Percentiles rank a stretch among this genome's conserved stretches.
Evolutionary conservation across 495 filamentous ascomycete genomes (phyloP).

Genomic region (Talaromyces stipitatus): DNA sequence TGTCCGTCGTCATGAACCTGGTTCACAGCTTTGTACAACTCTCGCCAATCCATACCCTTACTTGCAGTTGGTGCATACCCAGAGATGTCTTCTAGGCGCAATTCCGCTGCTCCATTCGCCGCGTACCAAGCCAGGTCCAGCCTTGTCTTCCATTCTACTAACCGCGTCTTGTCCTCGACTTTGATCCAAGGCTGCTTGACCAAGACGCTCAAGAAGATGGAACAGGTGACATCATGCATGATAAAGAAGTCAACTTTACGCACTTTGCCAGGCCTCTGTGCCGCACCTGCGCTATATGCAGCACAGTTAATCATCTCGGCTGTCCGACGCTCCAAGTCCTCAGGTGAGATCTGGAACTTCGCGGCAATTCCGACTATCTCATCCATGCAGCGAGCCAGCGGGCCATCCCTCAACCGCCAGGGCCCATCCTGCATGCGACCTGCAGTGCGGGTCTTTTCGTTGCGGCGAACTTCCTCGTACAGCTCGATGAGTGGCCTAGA

Average conservation of each 20-base stretch:
- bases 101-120: constrained; percentile 8
- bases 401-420: background rate
- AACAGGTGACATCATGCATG: constrained; percentile 27
- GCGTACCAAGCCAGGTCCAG: constrained; percentile 28
- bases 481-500: constrained; percentile 14
- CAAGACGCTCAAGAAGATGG: constrained; percentile 20
- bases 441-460: background rate
- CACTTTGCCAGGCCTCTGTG: constrained; percentile 14
- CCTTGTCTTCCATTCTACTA: constrained; percentile 27
- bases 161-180: constrained; percentile 14
- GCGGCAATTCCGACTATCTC: constrained; percentile 12
- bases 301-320: constrained; percentile 26
- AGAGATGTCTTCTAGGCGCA: constrained; percentile 10
- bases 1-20: constrained; percentile 30
- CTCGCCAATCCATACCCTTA: constrained; percentile 17
- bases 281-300: constrained; percentile 13
- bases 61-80: constrained; percentile 5
- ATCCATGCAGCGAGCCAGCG: constrained; percentile 8
- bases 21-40: constrained; percentile 18
- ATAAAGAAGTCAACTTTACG: constrained; percentile 30
- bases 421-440: background rate
- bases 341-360: constrained; percentile 8
- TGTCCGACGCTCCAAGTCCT: constrained; percentile 11
- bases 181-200: constrained; percentile 16
- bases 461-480: constrained; percentile 1